phyloP scores from a whole-genome alignment of 73 alveolate genomes.

The Paramecium bursaria region DNA sequence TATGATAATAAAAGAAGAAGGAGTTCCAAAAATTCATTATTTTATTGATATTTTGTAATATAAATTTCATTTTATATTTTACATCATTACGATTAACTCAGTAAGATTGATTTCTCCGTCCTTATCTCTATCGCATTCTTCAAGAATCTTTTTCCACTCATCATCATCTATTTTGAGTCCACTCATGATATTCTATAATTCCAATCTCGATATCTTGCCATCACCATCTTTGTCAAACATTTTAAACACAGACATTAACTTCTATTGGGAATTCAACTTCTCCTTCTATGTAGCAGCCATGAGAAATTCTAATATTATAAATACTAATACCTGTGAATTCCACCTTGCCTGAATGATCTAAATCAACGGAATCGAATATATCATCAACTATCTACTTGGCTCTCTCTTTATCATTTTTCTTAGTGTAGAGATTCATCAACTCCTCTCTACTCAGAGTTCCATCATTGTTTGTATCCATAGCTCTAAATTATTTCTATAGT shows the following conservation, averaged over 20 bases:
- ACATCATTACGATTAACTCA: constrained; percentile 65
- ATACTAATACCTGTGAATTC: constrained; percentile 36
- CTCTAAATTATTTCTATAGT: constrained; percentile 23
- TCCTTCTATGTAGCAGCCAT: constrained; percentile 43
- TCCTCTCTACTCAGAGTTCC: constrained; percentile 46
- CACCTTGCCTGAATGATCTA: constrained; percentile 32
- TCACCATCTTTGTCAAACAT: constrained; percentile 70
- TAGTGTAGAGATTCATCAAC: background rate
- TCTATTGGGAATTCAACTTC: constrained; percentile 28
- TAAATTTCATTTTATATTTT: constrained; percentile 20
- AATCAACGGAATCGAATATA: constrained; percentile 49
- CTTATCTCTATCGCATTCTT: constrained; percentile 62
- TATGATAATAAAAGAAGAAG: too few relatives aligned
- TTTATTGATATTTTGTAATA: background rate
- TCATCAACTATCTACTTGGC: constrained; percentile 49
- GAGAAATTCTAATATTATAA: constrained; percentile 29
- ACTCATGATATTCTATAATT: constrained; percentile 10
- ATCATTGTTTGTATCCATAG: constrained; percentile 57
- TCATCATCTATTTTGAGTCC: constrained; percentile 59
- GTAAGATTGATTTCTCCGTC: constrained; percentile 64
- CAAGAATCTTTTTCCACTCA: constrained; percentile 40
- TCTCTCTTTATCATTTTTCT: background rate
- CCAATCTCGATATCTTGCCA: constrained; percentile 20
- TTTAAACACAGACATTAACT: constrained; percentile 24
- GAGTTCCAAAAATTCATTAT: background rate